phyloP scores from a whole-genome alignment of 352 stramenopile species.

The Albugo laibachii region DNA sequence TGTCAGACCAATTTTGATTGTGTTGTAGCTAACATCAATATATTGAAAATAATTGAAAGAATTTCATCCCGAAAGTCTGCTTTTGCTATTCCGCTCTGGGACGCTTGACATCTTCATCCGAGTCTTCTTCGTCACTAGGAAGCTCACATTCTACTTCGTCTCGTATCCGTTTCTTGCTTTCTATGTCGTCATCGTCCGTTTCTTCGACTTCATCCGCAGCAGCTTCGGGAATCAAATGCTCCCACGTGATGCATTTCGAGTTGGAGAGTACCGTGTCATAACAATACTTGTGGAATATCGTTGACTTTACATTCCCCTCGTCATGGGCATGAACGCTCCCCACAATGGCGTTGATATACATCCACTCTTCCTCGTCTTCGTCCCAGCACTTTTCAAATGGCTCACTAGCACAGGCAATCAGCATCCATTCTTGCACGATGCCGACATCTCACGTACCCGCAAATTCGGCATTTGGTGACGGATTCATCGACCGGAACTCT shows the following conservation, averaged over 20 bases:
- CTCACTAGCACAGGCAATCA: conserved; percentile 16
- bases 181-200: conserved; percentile 7
- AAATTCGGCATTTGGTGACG: conserved; percentile 69
- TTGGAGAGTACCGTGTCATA: conserved; percentile 71
- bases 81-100: too few relatives aligned
- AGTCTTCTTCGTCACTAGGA: too few relatives aligned
- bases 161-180: too few relatives aligned
- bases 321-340: conserved; percentile 27
- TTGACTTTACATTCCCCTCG: conserved; percentile 21
- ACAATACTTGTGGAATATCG: conserved; percentile 82
- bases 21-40: too few relatives aligned
- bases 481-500: conserved; percentile 59
- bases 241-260: conserved; percentile 52
- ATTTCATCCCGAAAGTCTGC: too few relatives aligned
- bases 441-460: conserved; percentile 24
- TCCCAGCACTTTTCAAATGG: conserved; percentile 69
- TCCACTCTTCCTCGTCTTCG: conserved; percentile 80
- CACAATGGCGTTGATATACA: conserved; percentile 77
- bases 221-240: conserved; percentile 45
- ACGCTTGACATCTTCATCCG: too few relatives aligned
- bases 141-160: too few relatives aligned
- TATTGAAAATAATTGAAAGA: too few relatives aligned
- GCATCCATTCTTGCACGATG: neutral
- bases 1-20: too few relatives aligned
- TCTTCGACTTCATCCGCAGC: conserved; percentile 13